Percentiles rank a stretch among this genome's conserved stretches.
These are phyloP conservation scores for Mycena metata DNA, from an alignment of 768 basidiomycete genomes.

Conservation along the genomic window DNA sequence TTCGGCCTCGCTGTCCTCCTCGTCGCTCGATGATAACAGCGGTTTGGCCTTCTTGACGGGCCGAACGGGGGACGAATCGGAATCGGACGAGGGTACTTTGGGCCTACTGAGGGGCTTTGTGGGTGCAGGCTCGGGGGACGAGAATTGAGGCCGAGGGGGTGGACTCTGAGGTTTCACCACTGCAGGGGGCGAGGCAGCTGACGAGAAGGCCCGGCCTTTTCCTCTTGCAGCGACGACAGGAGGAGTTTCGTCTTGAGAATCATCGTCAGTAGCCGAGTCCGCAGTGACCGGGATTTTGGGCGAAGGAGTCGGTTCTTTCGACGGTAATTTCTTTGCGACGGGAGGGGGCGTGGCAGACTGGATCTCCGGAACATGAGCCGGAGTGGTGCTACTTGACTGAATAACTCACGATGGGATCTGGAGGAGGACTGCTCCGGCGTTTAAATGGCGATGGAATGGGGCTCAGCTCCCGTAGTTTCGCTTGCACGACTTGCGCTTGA, in stretches of 20 bases:
- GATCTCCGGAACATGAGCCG: slow-evolving; percentile 21
- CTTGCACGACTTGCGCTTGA: slow-evolving; percentile 40
- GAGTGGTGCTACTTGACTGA: neutral
- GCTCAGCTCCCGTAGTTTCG: slow-evolving; percentile 30
- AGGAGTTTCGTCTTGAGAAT: slow-evolving; percentile 47
- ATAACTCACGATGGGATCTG: slow-evolving; percentile 31
- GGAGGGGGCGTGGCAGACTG: slow-evolving; percentile 25
- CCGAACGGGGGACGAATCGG: slow-evolving; percentile 66
- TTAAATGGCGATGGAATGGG: slow-evolving; percentile 36
- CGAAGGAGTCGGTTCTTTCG: slow-evolving; percentile 8
- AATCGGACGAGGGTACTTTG: slow-evolving; percentile 54
- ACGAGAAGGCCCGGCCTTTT: slow-evolving; percentile 31
- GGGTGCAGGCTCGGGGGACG: slow-evolving; percentile 27
- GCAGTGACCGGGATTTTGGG: slow-evolving; percentile 34
- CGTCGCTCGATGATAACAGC: slow-evolving; percentile 58
- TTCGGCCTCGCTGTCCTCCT: slow-evolving; percentile 74
- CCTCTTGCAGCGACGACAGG: slow-evolving; percentile 42
- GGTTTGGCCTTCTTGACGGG: slow-evolving; percentile 66
- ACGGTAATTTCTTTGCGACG: neutral
- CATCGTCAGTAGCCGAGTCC: slow-evolving; percentile 65
- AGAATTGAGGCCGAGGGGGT: slow-evolving; percentile 24
- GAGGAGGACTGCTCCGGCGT: slow-evolving; percentile 27
- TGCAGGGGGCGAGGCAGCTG: slow-evolving; percentile 36
- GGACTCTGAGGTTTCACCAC: slow-evolving; percentile 31
- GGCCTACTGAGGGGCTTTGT: slow-evolving; percentile 39